Base-by-base conservation (phyloP, 2,329 filamentous ascomycete species). In the Pseudocercospora eumusae region DNA sequence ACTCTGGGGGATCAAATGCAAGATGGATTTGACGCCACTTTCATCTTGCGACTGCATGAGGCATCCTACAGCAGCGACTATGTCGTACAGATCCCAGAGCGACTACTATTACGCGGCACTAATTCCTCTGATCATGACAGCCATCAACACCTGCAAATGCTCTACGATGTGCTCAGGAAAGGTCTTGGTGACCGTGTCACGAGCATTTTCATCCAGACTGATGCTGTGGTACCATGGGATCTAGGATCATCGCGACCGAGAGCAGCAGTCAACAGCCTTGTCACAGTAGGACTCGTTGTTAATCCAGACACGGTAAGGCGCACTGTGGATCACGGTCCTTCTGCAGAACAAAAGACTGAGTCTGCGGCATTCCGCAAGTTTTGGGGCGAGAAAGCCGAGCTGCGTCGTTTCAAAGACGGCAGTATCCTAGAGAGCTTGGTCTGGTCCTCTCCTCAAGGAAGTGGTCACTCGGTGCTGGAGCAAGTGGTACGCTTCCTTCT, bases 341-440 rank as follows among this genome's bases (percentile, higher is more conserved):
- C 88, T 0, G 91, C 92, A 1, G 93, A 98, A 73, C 85, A 95
- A 64, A 92, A 93, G 75, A 87, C 89, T 66, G 91, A 92, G 66
- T 89, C 92, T 23, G 86, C 87, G 9, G 83, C 83, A 31, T 99
- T 97, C 75, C 90, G 91, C 36, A 86, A 88, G 33, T 98, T 99
- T 74, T 99, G 96, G 95, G 95, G 93, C 6, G 89, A 93, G 9
- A 96, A 95, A 74, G 86, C 95, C 1, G 95, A 99, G 75, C 82
- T 99, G 50, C 86, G 95, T 66, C 90, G 95, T 20, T 99, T 99
- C 81, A 96, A 93, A 70, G 92, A 98, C 71, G 95, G 95, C 21
- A 93, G 89, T 69, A 97, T 99, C 67, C 83, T 92, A 8, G 96
- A 99, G 76, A 96, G 91, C 71, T 81, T 98, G 28, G 88, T 96